A percentile compares a stretch with the other conserved stretches of the same genome.
Conservation (phyloP, 257 asterid genomes). For the Capsicum baccatum region DNA sequence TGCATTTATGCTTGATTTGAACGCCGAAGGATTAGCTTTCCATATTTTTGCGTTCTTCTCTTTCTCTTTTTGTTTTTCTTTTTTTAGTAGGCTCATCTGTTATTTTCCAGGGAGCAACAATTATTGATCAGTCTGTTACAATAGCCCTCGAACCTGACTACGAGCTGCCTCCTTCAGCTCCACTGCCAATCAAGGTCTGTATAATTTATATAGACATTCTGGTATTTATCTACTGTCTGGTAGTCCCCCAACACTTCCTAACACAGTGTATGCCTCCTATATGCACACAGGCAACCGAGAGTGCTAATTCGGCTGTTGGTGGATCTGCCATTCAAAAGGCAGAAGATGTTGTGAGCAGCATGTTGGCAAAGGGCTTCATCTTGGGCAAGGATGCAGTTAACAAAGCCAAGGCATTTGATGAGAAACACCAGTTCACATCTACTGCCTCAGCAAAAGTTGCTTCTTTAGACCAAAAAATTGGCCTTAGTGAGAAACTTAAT, state of each 20-base stretch:
- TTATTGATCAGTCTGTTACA: conserved; percentile 64
- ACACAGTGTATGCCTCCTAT: not conserved
- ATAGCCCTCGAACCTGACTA: conserved; percentile 53
- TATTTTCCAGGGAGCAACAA: conserved; percentile 63
- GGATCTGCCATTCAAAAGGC: conserved; percentile 61
- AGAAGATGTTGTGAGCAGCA: conserved; percentile 66
- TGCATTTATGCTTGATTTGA: not conserved
- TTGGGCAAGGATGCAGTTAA: conserved; percentile 66
- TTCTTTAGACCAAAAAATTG: conserved; percentile 64
- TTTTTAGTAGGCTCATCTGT: conserved; percentile 5
- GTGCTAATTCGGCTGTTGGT: conserved; percentile 37
- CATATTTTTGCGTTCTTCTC: not conserved
- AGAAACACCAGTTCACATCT: conserved; percentile 63
- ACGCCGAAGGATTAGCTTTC: conserved; percentile 15
- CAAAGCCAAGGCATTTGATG: conserved; percentile 69
- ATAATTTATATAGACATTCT: conserved; percentile 9
- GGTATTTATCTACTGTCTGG: not conserved
- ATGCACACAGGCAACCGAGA: conserved; percentile 48
- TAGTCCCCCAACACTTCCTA: not conserved
- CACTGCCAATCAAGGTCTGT: conserved; percentile 46
- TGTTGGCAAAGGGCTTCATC: conserved; percentile 72
- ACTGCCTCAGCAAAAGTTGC: conserved; percentile 70
- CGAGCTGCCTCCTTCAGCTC: conserved; percentile 47
- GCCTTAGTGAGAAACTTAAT: conserved; percentile 62
- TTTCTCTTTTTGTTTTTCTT: not conserved